Base-by-base conservation (phyloP, 1,139 yeast genomes). In the Sugiyamaella xylanicola region DNA sequence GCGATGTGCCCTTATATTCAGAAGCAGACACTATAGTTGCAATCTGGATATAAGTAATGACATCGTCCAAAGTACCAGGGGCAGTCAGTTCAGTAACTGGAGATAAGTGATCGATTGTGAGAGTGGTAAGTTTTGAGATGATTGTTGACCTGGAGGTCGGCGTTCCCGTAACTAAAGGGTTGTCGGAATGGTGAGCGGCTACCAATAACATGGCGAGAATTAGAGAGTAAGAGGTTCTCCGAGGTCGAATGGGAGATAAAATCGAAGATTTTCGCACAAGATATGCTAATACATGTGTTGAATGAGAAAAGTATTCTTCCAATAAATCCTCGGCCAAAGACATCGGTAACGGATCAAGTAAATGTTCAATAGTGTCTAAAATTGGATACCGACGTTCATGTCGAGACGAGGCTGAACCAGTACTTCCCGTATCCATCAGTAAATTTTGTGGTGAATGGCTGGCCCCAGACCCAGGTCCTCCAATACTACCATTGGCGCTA, bases 21-120 rank as follows among this genome's bases (percentile, higher is more conserved):
- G 77, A 65, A 55, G 77, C 74, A 1, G 77, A 75, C 56, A 73
- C 72, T 19, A 73, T 66, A 17, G 74, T 72, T 1, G 75, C 75
- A 16, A 75, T 64, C 56, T 75, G 77, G 7, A 72, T 63, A 27
- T 68, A 65, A 2, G 75, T 69, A 17, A 75, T 66, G 8, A 74
- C 72, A 51, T 75, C 79, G 58, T 75, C 78, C 40, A 75, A 62
- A 0, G 69, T 63, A 5, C 71, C 74, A 11, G 63, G 63, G 5
- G 67, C 63, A 15, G 61, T 58, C n/a, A 61, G 59, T 43, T 61
- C 65, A 11, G 63, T 58, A 44, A 65, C 61, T 8, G 69, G 66
- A 13, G 63, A 59, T 42, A 69, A 57, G 45, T 65, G 62, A 11
- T 64, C 59, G 42, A 69, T 63, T 2, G 70, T 65, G 32, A 68